A percentile compares a stretch with the other conserved stretches of the same genome.
These are phyloP conservation scores for Sanghuangporus weigelae DNA, from an alignment of 1,284 basidiomycete genomes.

Conservation along the genomic window DNA sequence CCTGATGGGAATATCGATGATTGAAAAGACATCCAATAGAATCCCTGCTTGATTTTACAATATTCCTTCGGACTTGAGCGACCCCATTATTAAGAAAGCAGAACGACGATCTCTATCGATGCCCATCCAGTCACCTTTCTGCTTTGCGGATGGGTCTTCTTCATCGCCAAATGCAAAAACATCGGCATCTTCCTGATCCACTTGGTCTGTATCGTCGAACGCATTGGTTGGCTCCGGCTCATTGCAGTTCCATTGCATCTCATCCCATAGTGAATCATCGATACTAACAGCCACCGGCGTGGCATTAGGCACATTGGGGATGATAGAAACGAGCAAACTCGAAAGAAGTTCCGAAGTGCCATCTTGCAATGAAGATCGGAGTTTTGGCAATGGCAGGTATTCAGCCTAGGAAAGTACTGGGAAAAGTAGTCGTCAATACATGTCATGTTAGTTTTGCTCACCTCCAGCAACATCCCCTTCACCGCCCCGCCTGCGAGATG, in stretches of 20 bases:
- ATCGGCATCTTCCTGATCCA: conserved; percentile 32
- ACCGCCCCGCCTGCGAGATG: conserved; percentile 63
- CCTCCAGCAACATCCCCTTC: conserved; percentile 78
- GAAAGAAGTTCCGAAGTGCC: conserved; percentile 67
- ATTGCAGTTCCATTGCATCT: conserved; percentile 62
- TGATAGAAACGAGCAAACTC: conserved; percentile 62
- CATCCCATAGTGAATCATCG: conserved; percentile 70
- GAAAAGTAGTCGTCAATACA: not conserved
- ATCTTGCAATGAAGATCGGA: conserved; percentile 53
- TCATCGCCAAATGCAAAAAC: conserved; percentile 52
- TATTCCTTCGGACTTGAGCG: conserved; percentile 63
- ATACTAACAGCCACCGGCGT: conserved; percentile 70
- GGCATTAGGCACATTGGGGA: conserved; percentile 64
- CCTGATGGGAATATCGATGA: conserved; percentile 15
- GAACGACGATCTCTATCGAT: conserved; percentile 70
- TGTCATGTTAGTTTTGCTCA: conserved; percentile 26
- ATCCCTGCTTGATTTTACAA: conserved; percentile 33
- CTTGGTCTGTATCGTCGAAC: conserved; percentile 23
- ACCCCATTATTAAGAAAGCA: conserved; percentile 71
- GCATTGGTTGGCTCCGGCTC: conserved; percentile 42
- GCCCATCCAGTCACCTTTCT: conserved; percentile 64
- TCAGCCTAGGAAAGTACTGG: conserved; percentile 50
- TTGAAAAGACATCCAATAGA: not conserved
- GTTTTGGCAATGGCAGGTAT: conserved; percentile 65
- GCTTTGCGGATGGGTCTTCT: conserved; percentile 37